These are phyloP conservation scores for Rhodomyrtus psidioides DNA, from an alignment of 441 rosid genomes.

Conservation along the genomic window DNA sequence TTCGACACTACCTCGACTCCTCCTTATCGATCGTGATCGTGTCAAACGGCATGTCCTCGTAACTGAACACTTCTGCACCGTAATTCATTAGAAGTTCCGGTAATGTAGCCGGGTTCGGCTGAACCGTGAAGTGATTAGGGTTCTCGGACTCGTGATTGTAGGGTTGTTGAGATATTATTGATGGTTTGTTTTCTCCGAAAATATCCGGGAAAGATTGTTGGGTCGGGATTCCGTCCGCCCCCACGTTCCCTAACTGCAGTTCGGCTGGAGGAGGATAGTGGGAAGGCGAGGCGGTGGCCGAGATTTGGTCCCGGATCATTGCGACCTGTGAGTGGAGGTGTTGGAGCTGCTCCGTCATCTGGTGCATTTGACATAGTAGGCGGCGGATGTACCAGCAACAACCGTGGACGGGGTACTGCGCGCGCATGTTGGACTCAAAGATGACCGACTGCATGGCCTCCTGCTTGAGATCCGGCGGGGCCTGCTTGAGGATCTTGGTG, in stretches of 20 bases:
- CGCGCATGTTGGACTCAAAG: neutral
- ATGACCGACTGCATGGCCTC: neutral
- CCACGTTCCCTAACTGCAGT: neutral
- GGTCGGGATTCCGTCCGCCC: neutral
- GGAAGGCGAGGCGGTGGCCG: neutral
- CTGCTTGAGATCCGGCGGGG: neutral
- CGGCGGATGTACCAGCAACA: neutral
- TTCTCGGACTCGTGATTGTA: neutral
- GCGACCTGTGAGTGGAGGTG: neutral
- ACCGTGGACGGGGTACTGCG: neutral
- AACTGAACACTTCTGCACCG: neutral
- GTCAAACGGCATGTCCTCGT: neutral
- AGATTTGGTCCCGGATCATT: neutral
- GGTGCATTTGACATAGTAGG: neutral
- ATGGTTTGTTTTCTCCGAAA: neutral
- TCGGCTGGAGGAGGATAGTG: neutral
- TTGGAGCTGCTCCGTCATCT: neutral
- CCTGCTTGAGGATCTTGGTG: conserved; percentile 4
- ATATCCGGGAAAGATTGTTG: neutral
- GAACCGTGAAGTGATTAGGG: neutral
- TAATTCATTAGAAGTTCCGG: neutral
- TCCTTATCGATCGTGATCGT: neutral
- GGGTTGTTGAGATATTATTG: neutral
- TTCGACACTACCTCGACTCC: neutral
- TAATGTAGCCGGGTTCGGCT: neutral